Conservation (phyloP, 2,329 filamentous ascomycete genomes). For the Penicillium sp. region DNA sequence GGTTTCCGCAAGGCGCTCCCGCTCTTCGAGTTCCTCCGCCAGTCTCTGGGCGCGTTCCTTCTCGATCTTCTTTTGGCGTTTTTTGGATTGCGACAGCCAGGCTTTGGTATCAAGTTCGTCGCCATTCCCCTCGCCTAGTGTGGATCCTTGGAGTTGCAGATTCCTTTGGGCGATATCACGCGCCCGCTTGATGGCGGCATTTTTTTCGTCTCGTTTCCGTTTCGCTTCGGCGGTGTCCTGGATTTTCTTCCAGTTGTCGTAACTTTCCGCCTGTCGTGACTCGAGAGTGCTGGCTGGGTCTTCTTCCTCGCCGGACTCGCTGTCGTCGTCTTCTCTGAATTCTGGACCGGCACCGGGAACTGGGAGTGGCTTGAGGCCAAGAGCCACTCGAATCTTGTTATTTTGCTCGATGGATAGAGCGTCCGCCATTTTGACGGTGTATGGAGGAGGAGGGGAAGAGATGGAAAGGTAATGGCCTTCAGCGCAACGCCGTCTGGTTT, state of each 20-base stretch:
- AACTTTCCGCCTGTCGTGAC: constrained; percentile 52
- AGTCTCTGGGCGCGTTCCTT: constrained; percentile 66
- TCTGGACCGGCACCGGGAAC: constrained; percentile 67
- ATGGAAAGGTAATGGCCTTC: not conserved
- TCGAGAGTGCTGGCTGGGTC: constrained; percentile 82
- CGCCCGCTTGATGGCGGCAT: constrained; percentile 81
- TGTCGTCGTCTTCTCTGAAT: constrained; percentile 57
- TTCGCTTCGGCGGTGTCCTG: constrained; percentile 71
- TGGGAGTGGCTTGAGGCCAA: constrained; percentile 87
- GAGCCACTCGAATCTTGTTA: constrained; percentile 83
- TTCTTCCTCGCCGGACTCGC: constrained; percentile 54
- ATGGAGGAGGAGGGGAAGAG: not conserved
- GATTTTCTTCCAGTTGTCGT: constrained; percentile 55
- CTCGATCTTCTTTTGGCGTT: constrained; percentile 86
- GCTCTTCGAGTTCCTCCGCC: constrained; percentile 76
- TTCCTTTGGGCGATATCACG: constrained; percentile 79
- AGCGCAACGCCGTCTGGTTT: not conserved
- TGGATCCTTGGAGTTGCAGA: constrained; percentile 74
- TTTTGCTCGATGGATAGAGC: constrained; percentile 83
- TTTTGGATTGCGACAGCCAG: constrained; percentile 89
- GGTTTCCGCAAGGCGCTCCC: constrained; percentile 66
- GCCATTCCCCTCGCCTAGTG: constrained; percentile 72
- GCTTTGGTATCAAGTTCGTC: constrained; percentile 73
- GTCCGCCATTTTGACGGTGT: constrained; percentile 45
- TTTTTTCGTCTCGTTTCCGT: constrained; percentile 73